phyloP scores from a whole-genome alignment of 2,329 filamentous ascomycete genomes.

The Epichloe festucae region DNA sequence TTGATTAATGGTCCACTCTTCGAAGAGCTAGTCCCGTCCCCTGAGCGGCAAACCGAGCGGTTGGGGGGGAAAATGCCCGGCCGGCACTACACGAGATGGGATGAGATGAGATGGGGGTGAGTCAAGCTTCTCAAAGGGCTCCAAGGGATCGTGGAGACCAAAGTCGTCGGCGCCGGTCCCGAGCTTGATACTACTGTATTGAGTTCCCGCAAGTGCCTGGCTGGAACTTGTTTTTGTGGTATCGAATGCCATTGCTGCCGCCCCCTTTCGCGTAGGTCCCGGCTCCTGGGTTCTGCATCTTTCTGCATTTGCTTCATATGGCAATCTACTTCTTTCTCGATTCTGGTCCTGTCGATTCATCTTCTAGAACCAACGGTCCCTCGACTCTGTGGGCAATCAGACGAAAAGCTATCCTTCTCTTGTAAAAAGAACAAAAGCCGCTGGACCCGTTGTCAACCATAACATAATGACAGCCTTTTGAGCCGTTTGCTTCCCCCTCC shows the following conservation, averaged over 20 bases:
- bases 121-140: background rate
- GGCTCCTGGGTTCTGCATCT: background rate
- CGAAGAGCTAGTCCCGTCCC: background rate
- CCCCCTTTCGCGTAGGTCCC: background rate
- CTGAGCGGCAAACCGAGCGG: background rate
- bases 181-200: background rate
- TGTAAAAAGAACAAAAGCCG: background rate
- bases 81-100: background rate
- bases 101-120: no score
- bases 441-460: background rate
- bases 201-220: no score
- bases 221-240: background rate
- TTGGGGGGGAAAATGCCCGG: background rate
- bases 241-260: background rate
- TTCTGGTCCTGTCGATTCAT: background rate
- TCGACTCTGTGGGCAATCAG: background rate
- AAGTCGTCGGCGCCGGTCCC: background rate
- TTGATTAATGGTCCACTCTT: conserved; percentile 6
- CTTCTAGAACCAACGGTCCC: background rate
- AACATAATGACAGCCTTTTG: background rate
- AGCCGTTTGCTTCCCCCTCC: background rate
- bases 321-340: background rate
- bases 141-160: conserved; percentile 2
- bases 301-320: background rate
- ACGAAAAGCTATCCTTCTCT: background rate